These are phyloP conservation scores for Leccinum rimulosum DNA, from an alignment of 768 basidiomycete genomes.

Conservation along the genomic window DNA sequence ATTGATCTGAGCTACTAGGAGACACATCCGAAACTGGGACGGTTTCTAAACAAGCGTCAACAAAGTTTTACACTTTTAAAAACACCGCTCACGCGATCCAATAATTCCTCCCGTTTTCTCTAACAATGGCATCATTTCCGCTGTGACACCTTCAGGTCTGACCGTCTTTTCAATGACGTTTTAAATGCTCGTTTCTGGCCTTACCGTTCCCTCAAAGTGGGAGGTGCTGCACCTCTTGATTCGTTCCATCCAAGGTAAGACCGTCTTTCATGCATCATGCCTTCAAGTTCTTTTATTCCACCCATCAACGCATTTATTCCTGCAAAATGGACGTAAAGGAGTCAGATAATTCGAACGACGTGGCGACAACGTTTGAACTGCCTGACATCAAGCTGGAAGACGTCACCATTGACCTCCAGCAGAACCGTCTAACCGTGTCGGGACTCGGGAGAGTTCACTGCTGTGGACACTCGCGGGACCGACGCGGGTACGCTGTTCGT, in stretches of 20 bases:
- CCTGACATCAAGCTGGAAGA: constrained; percentile 46
- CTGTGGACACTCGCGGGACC: too few relatives aligned
- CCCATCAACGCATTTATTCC: too few relatives aligned
- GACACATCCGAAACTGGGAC: too few relatives aligned
- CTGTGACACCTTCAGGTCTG: background rate
- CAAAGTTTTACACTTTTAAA: too few relatives aligned
- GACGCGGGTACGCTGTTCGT: constrained; percentile 41
- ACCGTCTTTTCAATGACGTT: constrained; percentile 1
- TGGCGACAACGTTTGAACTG: constrained; percentile 38
- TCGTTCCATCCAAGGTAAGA: constrained; percentile 22
- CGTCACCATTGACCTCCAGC: constrained; percentile 45
- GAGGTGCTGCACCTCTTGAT: background rate
- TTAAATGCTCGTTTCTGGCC: constrained; percentile 1
- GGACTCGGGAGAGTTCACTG: too few relatives aligned
- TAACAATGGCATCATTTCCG: background rate
- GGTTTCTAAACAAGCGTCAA: too few relatives aligned
- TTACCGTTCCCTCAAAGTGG: background rate
- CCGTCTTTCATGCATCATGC: too few relatives aligned
- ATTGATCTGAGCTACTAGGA: too few relatives aligned
- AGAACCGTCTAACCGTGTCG: constrained; percentile 44
- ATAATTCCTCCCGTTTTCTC: background rate
- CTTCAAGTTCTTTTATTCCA: too few relatives aligned
- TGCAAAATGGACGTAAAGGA: constrained; percentile 37
- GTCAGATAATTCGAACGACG: constrained; percentile 34
- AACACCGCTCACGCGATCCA: too few relatives aligned